Evolutionary conservation across 192 early-diverging fungal species (phyloP), one percentile per base, ranked within the genome.

Genomic region (Podila clonocystis): DNA sequence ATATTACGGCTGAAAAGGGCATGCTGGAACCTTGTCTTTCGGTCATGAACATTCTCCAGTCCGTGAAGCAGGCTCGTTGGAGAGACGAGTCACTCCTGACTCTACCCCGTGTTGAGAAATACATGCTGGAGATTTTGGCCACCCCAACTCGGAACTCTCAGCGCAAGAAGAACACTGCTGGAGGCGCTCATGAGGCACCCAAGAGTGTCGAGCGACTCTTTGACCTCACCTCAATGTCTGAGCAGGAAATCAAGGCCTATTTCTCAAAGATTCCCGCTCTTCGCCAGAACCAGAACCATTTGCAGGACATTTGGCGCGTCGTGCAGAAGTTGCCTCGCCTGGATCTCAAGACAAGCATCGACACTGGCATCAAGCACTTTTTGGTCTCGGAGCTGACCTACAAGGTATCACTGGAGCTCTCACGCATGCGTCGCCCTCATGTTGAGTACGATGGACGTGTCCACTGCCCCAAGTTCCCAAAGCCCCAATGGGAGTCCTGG

Each of bases 401-500:
- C 62, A 74, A 82, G 41, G 52, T 67, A 6, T 72, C 31, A 2
- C 28, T 80, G 65, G 73, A 72, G 31, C 45, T 75, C 45, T 55
- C 63, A 62, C 58, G 67, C 41, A 48, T 73, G 65, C 12, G 50
- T 26, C 50, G 50, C 34, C 68, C 65, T 9, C 24, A 58, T 26
- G 62, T 79, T 13, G 50, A 34, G 0, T 77, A 89, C 73, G 61
- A 79, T 26, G 91, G 91, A 3, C 89, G 89, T 22, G 90, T 96
- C n/a, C 85, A 93, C 68, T 88, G 94, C 22, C 95, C 96, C 22
- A 77, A 87, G 66, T 99, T 98, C 74, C 94, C 96, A 20, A 98
- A 98, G 74, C 84, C 90, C 9, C 96, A 98, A 77, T 94, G 92
- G 78, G 97, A 99, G 74, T 92, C 94, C 0, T 99, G 96, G 95